Conservation (phyloP, 371 early-diverging fungal genomes). For the Gilbertella persicaria region DNA sequence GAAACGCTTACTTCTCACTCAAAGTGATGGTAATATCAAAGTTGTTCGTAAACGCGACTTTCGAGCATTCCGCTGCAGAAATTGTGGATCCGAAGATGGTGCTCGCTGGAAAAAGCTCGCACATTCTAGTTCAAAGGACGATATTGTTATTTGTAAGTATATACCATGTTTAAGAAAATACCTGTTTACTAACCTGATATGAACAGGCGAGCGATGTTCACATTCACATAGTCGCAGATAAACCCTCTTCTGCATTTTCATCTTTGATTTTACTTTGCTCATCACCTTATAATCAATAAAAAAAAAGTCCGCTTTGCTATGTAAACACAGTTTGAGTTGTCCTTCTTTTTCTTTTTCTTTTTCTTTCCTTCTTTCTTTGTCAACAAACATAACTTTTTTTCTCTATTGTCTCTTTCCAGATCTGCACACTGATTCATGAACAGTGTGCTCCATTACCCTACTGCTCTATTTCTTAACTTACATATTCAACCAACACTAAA, state of each 20-base stretch:
- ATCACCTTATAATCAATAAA: no score
- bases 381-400: no score
- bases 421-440: no score
- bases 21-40: constrained; percentile 14
- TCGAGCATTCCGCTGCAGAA: constrained; percentile 5
- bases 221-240: background rate
- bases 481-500: no score
- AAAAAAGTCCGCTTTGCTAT: no score
- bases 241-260: no score
- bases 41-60: constrained; percentile 22
- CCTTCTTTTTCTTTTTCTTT: background rate
- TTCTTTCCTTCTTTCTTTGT: no score
- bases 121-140: background rate
- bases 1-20: constrained; percentile 22
- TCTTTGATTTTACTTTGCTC: no score
- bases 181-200: background rate
- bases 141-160: background rate
- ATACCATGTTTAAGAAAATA: background rate
- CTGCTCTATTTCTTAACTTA: no score
- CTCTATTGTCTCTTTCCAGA: no score
- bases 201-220: background rate
- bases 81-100: constrained; percentile 8
- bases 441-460: no score
- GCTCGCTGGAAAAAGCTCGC: constrained; percentile 28
- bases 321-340: background rate